Evolutionary conservation across 2,329 filamentous ascomycete genomes (phyloP).

Genomic region (Cladosporium sp.): DNA sequence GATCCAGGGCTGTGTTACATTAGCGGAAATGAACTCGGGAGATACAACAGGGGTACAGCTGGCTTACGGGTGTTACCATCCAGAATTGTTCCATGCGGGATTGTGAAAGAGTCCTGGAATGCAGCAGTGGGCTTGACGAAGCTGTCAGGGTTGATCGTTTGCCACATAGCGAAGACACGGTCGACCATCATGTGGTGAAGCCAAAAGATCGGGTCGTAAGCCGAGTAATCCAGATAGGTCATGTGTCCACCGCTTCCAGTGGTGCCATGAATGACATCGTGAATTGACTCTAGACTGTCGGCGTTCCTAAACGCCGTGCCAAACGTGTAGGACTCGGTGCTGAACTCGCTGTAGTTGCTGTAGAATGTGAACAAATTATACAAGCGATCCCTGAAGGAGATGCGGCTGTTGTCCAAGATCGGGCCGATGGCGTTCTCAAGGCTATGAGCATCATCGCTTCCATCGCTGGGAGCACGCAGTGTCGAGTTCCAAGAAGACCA

Average conservation of each 20-base stretch:
- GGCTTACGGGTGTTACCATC: constrained; percentile 25
- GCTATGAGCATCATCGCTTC: constrained; percentile 45
- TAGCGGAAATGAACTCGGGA: not conserved
- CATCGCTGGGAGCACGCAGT: constrained; percentile 50
- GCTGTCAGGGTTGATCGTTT: constrained; percentile 62
- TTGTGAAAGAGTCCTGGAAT: constrained; percentile 58
- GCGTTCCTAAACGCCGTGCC: constrained; percentile 43
- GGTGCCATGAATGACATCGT: constrained; percentile 48
- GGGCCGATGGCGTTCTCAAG: constrained; percentile 54
- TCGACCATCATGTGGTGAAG: constrained; percentile 73
- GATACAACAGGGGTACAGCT: not conserved
- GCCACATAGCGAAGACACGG: constrained; percentile 71
- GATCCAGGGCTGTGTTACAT: constrained; percentile 48
- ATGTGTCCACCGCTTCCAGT: constrained; percentile 61
- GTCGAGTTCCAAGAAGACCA: constrained; percentile 58
- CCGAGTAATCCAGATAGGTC: constrained; percentile 65
- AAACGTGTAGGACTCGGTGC: constrained; percentile 58
- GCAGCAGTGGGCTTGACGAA: constrained; percentile 57
- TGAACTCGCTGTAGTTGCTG: constrained; percentile 62
- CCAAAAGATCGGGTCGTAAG: constrained; percentile 77
- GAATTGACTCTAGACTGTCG: constrained; percentile 54
- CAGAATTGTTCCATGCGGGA: constrained; percentile 45
- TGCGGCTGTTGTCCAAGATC: constrained; percentile 49
- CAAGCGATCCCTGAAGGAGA: constrained; percentile 55
- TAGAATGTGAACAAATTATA: constrained; percentile 65